Evolutionary conservation across 192 early-diverging fungal species (phyloP).

Genomic region (Geosiphon pyriformis): DNA sequence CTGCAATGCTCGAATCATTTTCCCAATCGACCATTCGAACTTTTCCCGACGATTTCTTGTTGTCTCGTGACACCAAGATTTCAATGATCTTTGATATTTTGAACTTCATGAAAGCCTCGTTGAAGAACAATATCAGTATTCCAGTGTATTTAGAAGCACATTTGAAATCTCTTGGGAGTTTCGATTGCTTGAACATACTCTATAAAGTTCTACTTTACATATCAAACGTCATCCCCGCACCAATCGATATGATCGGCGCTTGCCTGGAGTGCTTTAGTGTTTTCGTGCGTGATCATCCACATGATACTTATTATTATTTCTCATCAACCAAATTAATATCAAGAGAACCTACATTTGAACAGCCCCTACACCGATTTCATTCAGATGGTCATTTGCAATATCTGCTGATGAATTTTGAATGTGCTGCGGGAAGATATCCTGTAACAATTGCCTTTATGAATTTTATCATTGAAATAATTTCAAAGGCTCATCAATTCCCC

Average conservation of each 20-base stretch:
- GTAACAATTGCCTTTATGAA: constrained; percentile 33
- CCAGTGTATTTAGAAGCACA: constrained; percentile 17
- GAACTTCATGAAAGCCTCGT: constrained; percentile 20
- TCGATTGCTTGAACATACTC: constrained; percentile 23
- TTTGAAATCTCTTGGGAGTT: background rate
- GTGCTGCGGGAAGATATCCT: constrained; percentile 27
- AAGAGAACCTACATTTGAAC: constrained; percentile 14
- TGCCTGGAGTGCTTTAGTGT: constrained; percentile 27
- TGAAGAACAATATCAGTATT: constrained; percentile 11
- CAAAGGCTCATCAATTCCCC: constrained; percentile 28
- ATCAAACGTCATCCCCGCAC: constrained; percentile 28
- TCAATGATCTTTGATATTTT: constrained; percentile 28
- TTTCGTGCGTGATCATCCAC: constrained; percentile 3
- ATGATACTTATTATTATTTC: constrained; percentile 28
- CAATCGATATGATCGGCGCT: constrained; percentile 30
- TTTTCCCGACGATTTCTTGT: background rate
- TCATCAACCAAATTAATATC: constrained; percentile 30
- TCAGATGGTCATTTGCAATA: constrained; percentile 25
- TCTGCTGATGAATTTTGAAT: constrained; percentile 26
- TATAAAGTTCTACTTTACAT: constrained; percentile 32
- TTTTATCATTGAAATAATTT: constrained; percentile 23
- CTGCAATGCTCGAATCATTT: background rate
- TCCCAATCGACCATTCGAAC: background rate
- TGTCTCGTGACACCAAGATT: background rate
- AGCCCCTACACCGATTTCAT: constrained; percentile 23